Conservation (phyloP, 1,284 basidiomycete species). For the Pseudozyma sp. region DNA sequence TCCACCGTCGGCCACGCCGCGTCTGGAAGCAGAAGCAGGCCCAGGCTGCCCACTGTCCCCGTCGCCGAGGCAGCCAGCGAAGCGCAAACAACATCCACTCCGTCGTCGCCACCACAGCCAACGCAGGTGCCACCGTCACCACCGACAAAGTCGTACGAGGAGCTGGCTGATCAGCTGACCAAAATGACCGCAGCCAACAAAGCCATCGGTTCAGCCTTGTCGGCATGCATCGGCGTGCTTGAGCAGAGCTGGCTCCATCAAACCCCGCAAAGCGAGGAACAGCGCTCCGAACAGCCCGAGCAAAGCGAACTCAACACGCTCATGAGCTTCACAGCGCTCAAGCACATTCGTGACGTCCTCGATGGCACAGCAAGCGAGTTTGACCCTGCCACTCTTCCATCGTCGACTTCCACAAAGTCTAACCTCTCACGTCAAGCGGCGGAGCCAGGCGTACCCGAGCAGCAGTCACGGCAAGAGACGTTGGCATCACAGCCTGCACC, state of each 20-base stretch:
- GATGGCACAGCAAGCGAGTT: conserved; percentile 50
- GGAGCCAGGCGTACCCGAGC: not conserved
- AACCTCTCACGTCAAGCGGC: not conserved
- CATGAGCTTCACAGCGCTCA: conserved; percentile 58
- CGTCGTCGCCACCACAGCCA: not conserved
- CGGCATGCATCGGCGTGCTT: conserved; percentile 41
- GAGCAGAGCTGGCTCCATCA: conserved; percentile 44
- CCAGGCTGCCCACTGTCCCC: not conserved
- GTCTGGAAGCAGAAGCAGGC: conserved; percentile 5
- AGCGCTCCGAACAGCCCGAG: conserved; percentile 9
- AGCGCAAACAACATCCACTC: not conserved
- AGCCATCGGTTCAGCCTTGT: conserved; percentile 47
- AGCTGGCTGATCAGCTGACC: conserved; percentile 20
- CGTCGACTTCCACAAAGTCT: not conserved
- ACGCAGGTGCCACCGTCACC: not conserved
- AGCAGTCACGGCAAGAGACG: not conserved
- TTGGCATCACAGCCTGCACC: not conserved
- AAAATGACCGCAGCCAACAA: conserved; percentile 44
- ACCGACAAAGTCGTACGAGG: conserved; percentile 6
- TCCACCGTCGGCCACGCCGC: conserved; percentile 29
- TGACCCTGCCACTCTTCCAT: conserved; percentile 45
- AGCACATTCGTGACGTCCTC: conserved; percentile 62
- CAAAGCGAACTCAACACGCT: conserved; percentile 42
- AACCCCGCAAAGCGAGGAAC: not conserved
- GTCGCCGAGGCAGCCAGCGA: not conserved